Base-by-base conservation (phyloP, 352 stramenopile species). In the Phytopythium cucurbitacearum region DNA sequence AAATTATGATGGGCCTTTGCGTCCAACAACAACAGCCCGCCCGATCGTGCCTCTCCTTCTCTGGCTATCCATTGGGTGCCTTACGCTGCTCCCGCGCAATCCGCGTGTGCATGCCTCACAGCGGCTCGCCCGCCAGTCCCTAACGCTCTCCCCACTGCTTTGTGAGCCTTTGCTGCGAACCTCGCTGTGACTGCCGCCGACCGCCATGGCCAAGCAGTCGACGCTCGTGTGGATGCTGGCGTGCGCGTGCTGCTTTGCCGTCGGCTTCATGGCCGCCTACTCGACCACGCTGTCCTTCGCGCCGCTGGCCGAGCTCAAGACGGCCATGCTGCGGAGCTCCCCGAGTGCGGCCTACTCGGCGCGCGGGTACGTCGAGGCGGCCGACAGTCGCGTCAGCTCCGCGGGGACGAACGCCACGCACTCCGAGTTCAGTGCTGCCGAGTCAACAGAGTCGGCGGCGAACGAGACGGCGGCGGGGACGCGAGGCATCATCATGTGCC, bases 241-340 rank as follows among this genome's bases (percentile, higher is more conserved):
- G 50, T 77, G 68, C 51, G 51, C 67, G 28, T 71, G 64, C 58
- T 77, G 68, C 61, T 67, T 77, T 50, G 56, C 56, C 1, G 48
- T 77, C 47, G 68, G 68, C 5, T 68, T 62, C 13, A 45, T 77
- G n/a, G 58, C 56, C 28, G 67, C 68, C 5, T 71, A 73, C 56
- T 52, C 57, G 34, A 66, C 37, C 46, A 58, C 40, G 13, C 60
- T 70, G 35, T 61, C 56, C 36, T 41, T 64, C 43, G 45, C 53
- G 6, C 40, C 53, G 15, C 36, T 65, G 33, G 38, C 28, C 7
- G 38, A 48, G 12, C 16, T 57, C 3, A 40, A 50, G 35, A 28
- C 36, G 40, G 46, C 48, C 47, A 56, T 36, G 40, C 47, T 70
- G 37, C 62, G 57, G 32, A 12, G 48, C 2, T 11, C 35, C 13